Conservation (phyloP, 495 filamentous ascomycete genomes). For the Hypoxylon perforatum region DNA sequence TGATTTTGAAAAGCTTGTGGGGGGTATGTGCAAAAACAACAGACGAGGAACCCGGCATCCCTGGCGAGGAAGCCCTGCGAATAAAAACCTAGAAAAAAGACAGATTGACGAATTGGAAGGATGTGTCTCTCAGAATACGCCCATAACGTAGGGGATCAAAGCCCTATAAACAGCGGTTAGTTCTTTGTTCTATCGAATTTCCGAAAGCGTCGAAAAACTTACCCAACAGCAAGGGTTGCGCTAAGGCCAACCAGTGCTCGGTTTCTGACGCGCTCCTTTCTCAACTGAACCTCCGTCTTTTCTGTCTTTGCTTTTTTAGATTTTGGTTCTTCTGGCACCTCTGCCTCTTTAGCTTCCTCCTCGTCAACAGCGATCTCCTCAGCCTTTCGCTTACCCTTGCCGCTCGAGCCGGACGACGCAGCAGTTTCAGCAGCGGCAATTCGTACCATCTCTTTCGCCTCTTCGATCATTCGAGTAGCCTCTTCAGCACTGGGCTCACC, state of each 20-base stretch:
- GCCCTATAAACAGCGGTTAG: constrained; percentile 56
- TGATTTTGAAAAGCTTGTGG: constrained; percentile 31
- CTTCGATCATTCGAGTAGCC: constrained; percentile 81
- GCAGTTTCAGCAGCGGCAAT: constrained; percentile 73
- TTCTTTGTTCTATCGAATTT: constrained; percentile 15
- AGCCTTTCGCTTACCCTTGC: constrained; percentile 81
- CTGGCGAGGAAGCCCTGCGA: constrained; percentile 25
- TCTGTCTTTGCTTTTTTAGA: constrained; percentile 78
- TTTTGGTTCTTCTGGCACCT: constrained; percentile 66
- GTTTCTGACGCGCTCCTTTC: constrained; percentile 83
- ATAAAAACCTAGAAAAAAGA: constrained; percentile 29
- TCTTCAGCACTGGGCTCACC: constrained; percentile 79
- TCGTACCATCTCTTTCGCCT: constrained; percentile 90
- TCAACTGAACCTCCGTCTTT: constrained; percentile 74
- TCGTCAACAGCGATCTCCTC: constrained; percentile 70
- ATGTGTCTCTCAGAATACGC: constrained; percentile 47
- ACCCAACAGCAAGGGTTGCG: constrained; percentile 89
- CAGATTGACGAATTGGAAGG: background rate
- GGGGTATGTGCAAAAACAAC: constrained; percentile 46
- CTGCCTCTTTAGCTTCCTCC: constrained; percentile 52
- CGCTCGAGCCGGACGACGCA: constrained; percentile 49
- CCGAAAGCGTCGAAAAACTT: constrained; percentile 54
- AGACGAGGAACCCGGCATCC: constrained; percentile 36
- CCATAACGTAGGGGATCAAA: constrained; percentile 66
- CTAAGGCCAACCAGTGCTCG: constrained; percentile 86